Evolutionary conservation across 2,329 filamentous ascomycete species (phyloP), one percentile per base, ranked within the genome.

Genomic region (Phyllosticta paracitricarpa): DNA sequence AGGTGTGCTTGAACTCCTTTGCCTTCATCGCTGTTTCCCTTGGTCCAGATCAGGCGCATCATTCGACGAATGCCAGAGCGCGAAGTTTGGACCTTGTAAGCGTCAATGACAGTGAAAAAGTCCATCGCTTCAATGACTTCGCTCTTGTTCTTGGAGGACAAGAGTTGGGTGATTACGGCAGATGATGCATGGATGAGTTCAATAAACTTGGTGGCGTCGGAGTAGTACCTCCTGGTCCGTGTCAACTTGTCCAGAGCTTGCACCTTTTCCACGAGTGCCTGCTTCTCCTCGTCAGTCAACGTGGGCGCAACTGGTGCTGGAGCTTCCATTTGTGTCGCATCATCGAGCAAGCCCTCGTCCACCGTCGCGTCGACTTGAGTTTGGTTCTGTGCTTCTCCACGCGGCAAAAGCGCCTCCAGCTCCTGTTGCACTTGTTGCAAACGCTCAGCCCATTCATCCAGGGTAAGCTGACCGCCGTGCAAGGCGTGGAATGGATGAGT

Each of bases 111-210:
- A 67, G 95, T 91, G 67, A 99, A 96, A 76, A 95, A 99, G 72
- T 99, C 94, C 86, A 99, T 99, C 17, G 95, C 94, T 73, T 99
- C 95, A 64, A 99, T 96, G 26, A 97, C 89, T 73, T 99, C 94
- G 68, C 90, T 96, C 81, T 99, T 99, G 79, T 99, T 99, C 70
- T 89, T 90, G 30, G 94, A 95, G 5, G 91, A 90, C 3, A 99
- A 82, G 19, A 99, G 81, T 73, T 97, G 93, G 64, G 88, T 91
- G 35, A 97, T 87, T 2, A 86, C 85, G 8, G 82, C 82, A 1
- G 91, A 95, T 24, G 90, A 89, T 10, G 88, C 84, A 66, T 97
- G 90, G 24, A 99, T 80, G 5, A 95, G 88, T 64, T 96, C 88
- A 66, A 99, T 96, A 71, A 99, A 99, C 65, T 87, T 89, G 64